Evolutionary conservation across 805 yeast species (phyloP).

Genomic region (Lipomyces starkeyi): DNA sequence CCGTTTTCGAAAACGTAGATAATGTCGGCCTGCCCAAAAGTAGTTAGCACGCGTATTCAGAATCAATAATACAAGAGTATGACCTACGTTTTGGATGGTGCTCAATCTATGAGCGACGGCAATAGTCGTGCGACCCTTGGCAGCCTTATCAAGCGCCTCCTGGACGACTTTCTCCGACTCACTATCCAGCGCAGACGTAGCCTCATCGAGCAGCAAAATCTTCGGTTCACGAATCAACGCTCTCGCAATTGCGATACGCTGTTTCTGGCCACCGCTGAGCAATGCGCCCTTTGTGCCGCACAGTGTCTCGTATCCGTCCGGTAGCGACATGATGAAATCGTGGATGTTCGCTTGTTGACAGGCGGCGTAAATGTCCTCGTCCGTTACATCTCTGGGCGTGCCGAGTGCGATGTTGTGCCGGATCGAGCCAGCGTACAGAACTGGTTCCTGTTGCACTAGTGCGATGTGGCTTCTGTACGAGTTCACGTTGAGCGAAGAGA

Average conservation of each 20-base stretch:
- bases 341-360: constrained; percentile 59
- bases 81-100: constrained; percentile 53
- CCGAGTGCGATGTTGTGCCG: constrained; percentile 69
- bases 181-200: constrained; percentile 59
- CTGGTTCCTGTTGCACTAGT: constrained; percentile 65
- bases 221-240: constrained; percentile 64
- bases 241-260: constrained; percentile 67
- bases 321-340: constrained; percentile 57
- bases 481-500: constrained; percentile 56
- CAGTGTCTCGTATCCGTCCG: constrained; percentile 58
- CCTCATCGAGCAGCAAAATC: constrained; percentile 64
- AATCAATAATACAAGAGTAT: background rate
- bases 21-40: constrained; percentile 50
- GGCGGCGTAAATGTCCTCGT: constrained; percentile 51
- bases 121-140: constrained; percentile 66
- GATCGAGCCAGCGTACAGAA: constrained; percentile 77
- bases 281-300: constrained; percentile 57
- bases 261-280: constrained; percentile 73
- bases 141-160: constrained; percentile 62
- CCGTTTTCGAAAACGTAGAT: constrained; percentile 63
- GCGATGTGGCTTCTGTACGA: constrained; percentile 60
- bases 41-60: background rate
- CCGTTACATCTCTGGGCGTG: constrained; percentile 44
- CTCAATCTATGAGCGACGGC: constrained; percentile 79
- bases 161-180: constrained; percentile 73